Evolutionary conservation across 1,139 yeast genomes (phyloP).

Genomic region (Nematodospora anomalae): DNA sequence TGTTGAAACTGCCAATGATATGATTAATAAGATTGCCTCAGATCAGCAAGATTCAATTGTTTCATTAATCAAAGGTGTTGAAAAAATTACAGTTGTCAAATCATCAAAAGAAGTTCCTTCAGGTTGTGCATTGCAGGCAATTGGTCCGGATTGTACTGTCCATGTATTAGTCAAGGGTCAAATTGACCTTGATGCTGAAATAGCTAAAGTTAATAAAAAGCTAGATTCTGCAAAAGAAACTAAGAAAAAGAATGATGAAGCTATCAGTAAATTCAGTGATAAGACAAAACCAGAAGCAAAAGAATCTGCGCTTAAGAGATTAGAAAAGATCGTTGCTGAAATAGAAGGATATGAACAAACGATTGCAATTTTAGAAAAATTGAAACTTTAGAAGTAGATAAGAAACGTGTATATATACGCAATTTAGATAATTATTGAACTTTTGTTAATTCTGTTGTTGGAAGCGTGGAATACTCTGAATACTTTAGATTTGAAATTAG

Average conservation of each 20-base stretch:
- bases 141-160: conserved; percentile 78
- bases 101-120: conserved; percentile 61
- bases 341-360: conserved; percentile 82
- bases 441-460: no score
- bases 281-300: conserved; percentile 85
- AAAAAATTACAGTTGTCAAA: conserved; percentile 62
- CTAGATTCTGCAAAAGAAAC: conserved; percentile 60
- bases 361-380: conserved; percentile 69
- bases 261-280: conserved; percentile 71
- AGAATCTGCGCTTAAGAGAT: conserved; percentile 68
- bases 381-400: conserved; percentile 36
- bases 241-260: conserved; percentile 38
- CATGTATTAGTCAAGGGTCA: conserved; percentile 93
- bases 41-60: conserved; percentile 82
- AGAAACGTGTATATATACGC: no score
- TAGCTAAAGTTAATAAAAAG: conserved; percentile 77
- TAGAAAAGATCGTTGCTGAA: conserved; percentile 77
- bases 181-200: conserved; percentile 89
- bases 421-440: no score
- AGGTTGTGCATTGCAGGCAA: conserved; percentile 86
- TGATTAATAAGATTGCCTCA: conserved; percentile 51
- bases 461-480: no score
- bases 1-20: conserved; percentile 63
- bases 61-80: conserved; percentile 89
- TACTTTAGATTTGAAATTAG: no score